These are phyloP conservation scores for Ogataea siamensis DNA, from an alignment of 805 yeast species.

Conservation along the genomic window DNA sequence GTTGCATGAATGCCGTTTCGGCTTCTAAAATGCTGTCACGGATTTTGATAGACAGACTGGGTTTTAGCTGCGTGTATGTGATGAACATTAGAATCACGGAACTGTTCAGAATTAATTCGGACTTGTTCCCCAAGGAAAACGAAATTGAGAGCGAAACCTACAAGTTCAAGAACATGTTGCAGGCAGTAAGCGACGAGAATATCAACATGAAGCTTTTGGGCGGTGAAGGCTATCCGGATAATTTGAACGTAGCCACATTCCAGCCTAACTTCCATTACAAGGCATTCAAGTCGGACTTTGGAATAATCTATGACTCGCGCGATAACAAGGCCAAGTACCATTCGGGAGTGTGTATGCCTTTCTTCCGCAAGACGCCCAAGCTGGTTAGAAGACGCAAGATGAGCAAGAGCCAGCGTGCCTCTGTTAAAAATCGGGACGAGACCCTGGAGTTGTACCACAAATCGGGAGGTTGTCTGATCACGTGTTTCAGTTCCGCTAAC, in stretches of 20 bases:
- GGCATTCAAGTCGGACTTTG: conserved; percentile 52
- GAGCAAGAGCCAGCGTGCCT: conserved; percentile 10
- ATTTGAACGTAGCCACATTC: conserved; percentile 16
- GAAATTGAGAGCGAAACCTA: conserved; percentile 46
- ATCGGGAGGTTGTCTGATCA: conserved; percentile 53
- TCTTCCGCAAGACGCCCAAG: conserved; percentile 43
- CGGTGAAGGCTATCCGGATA: conserved; percentile 35
- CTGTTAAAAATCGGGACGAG: conserved; percentile 13
- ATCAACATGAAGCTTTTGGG: conserved; percentile 48
- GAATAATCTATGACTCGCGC: conserved; percentile 41
- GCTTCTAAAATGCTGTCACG: conserved; percentile 44
- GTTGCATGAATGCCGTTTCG: conserved; percentile 39
- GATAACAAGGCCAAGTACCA: conserved; percentile 36
- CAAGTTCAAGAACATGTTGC: conserved; percentile 38
- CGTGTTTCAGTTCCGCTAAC: conserved; percentile 39
- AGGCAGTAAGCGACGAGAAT: conserved; percentile 38
- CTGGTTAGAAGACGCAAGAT: conserved; percentile 39
- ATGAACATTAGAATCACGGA: conserved; percentile 52
- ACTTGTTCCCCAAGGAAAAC: conserved; percentile 44
- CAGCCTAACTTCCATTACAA: conserved; percentile 39
- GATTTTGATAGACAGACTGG: conserved; percentile 34
- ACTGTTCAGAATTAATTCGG: conserved; percentile 39
- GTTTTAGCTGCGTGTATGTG: conserved; percentile 46
- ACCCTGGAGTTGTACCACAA: conserved; percentile 44
- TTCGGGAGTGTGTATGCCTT: conserved; percentile 54